These are phyloP conservation scores for Pseudocercospora pini-densiflorae DNA, from an alignment of 2,329 filamentous ascomycete genomes.

Conservation along the genomic window DNA sequence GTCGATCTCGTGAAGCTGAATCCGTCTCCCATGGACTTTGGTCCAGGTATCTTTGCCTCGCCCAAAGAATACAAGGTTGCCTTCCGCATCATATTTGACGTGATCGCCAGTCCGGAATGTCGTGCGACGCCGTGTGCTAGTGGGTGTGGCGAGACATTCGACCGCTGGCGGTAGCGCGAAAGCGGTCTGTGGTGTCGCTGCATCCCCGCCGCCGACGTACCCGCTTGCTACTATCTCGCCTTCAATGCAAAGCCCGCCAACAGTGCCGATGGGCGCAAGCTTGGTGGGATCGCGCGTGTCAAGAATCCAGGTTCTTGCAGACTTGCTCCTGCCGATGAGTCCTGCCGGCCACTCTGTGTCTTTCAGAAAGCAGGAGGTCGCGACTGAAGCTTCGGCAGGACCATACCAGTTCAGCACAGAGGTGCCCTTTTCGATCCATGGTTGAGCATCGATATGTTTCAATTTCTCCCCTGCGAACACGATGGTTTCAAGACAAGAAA, in stretches of 20 bases:
- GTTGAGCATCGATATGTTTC: not conserved
- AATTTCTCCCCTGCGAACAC: constrained; percentile 19
- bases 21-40: constrained; percentile 10
- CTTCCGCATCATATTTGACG: constrained; percentile 20
- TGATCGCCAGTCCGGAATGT: constrained; percentile 26
- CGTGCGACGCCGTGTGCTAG: not conserved
- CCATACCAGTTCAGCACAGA: constrained; percentile 50
- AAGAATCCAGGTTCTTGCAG: constrained; percentile 37
- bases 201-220: constrained; percentile 41
- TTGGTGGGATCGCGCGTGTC: constrained; percentile 33
- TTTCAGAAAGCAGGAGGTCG: not conserved
- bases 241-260: constrained; percentile 54
- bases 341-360: not conserved
- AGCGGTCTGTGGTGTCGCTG: not conserved
- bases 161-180: not conserved
- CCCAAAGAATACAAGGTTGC: constrained; percentile 24
- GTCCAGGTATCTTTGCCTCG: constrained; percentile 4
- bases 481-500: constrained; percentile 30
- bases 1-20: constrained; percentile 6
- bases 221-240: constrained; percentile 51
- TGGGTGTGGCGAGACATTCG: not conserved
- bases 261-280: constrained; percentile 47
- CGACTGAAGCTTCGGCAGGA: constrained; percentile 43
- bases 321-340: constrained; percentile 24
- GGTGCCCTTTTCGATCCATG: constrained; percentile 2